Conservation (phyloP, 2,329 filamentous ascomycete species). For the Pleomassaria siparia region DNA sequence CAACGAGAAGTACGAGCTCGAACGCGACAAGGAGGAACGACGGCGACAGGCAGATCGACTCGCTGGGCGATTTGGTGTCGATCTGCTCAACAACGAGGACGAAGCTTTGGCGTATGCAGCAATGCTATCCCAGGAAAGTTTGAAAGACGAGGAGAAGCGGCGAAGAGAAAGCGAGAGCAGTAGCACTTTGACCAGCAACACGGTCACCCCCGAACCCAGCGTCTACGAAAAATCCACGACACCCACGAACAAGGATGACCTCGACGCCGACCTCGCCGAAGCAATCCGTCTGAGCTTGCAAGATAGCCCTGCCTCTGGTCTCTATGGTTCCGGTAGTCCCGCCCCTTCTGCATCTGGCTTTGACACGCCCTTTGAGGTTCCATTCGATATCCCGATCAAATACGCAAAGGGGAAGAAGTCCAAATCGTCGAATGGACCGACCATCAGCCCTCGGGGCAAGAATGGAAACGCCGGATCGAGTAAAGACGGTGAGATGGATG, state of each 20-base stretch:
- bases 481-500: conserved; percentile 51
- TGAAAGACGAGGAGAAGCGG: conserved; percentile 50
- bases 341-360: conserved; percentile 23
- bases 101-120: conserved; percentile 65
- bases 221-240: conserved; percentile 27
- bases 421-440: conserved; percentile 22
- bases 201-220: conserved; percentile 39
- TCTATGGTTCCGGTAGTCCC: conserved; percentile 12
- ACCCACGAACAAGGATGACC: conserved; percentile 48
- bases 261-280: conserved; percentile 63
- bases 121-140: conserved; percentile 62
- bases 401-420: conserved; percentile 45
- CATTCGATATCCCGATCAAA: conserved; percentile 50
- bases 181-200: conserved; percentile 39
- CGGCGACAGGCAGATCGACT: conserved; percentile 70
- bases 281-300: conserved; percentile 59
- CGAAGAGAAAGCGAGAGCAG: conserved; percentile 50
- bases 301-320: conserved; percentile 18
- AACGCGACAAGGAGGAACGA: conserved; percentile 68
- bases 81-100: conserved; percentile 65
- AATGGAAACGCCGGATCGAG: conserved; percentile 37
- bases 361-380: conserved; percentile 41
- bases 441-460: conserved; percentile 29
- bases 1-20: conserved; percentile 80
- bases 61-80: conserved; percentile 80